Evolutionary conservation across 345 rosid species (phyloP).

Genomic region (Excoecaria cochinchinensis): DNA sequence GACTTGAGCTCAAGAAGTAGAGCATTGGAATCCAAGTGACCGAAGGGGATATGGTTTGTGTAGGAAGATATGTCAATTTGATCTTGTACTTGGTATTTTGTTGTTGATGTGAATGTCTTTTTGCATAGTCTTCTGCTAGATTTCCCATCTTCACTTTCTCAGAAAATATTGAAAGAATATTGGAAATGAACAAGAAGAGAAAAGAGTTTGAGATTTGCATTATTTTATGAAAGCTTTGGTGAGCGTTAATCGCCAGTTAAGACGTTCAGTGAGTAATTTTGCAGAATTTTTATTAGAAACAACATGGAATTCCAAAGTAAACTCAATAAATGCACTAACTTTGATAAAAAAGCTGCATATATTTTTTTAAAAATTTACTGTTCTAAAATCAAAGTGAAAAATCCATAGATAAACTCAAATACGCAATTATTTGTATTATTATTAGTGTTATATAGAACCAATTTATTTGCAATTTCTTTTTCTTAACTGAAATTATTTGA

Average conservation of each 20-base stretch:
- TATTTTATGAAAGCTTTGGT: not conserved
- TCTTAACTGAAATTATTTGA: too few relatives aligned
- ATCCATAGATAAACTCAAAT: too few relatives aligned
- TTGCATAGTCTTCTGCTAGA: slow-evolving; percentile 16
- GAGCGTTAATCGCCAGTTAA: not conserved
- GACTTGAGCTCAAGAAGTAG: slow-evolving; percentile 31
- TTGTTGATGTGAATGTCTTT: slow-evolving; percentile 23
- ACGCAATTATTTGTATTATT: too few relatives aligned
- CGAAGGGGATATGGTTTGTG: not conserved
- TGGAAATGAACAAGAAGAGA: not conserved
- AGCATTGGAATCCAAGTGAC: slow-evolving; percentile 10
- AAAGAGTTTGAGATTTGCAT: not conserved
- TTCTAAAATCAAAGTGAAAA: too few relatives aligned
- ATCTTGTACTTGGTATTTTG: slow-evolving; percentile 30
- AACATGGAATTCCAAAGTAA: not conserved
- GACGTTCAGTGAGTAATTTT: not conserved
- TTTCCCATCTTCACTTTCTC: slow-evolving; percentile 18
- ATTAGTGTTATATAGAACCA: too few relatives aligned
- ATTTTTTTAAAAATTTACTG: too few relatives aligned
- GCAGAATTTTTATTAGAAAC: not conserved
- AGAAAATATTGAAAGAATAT: too few relatives aligned
- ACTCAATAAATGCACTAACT: not conserved
- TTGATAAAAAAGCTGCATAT: not conserved
- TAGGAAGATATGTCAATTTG: slow-evolving; percentile 15
- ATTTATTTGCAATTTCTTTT: too few relatives aligned